Percentiles rank a stretch among this genome's conserved stretches.
Conservation (phyloP, 768 basidiomycete species). For the Lactifluus hygrophoroides region DNA sequence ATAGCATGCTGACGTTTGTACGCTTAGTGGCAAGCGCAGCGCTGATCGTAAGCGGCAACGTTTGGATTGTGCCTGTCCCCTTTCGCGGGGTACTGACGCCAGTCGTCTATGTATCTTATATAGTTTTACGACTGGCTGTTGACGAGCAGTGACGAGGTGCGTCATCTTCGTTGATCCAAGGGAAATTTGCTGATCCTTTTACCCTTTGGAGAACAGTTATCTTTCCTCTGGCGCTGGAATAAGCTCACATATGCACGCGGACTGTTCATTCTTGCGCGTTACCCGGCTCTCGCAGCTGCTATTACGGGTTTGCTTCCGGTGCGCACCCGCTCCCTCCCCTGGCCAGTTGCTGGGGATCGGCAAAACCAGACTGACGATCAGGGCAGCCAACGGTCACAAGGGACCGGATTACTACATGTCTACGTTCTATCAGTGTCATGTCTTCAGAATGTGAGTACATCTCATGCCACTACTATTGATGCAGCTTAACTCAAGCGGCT, state of each 20-base stretch:
- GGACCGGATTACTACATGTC: not conserved
- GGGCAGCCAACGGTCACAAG: not conserved
- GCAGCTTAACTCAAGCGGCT: not conserved
- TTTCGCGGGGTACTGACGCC: no score
- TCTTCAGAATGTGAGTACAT: constrained; percentile 5
- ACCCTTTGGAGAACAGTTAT: not conserved
- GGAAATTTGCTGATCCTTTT: not conserved
- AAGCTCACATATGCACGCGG: not conserved
- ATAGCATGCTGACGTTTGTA: no score
- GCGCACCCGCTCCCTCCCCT: no score
- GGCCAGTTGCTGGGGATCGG: no score
- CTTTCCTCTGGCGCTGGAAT: constrained; percentile 5
- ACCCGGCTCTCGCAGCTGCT: constrained; percentile 6
- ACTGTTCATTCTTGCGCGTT: constrained; percentile 10
- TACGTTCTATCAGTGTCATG: not conserved
- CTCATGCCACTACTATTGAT: not conserved
- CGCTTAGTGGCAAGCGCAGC: constrained; percentile 7
- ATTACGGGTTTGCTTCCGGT: constrained; percentile 2
- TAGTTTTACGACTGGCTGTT: constrained; percentile 16
- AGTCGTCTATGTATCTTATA: not conserved
- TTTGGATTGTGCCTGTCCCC: no score
- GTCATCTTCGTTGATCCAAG: not conserved
- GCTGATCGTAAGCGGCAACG: constrained; percentile 2
- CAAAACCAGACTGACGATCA: not conserved
- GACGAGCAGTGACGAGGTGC: constrained; percentile 6